These are phyloP conservation scores for Thermochaetoides dissita DNA, from an alignment of 2,329 filamentous ascomycete species.

Conservation along the genomic window DNA sequence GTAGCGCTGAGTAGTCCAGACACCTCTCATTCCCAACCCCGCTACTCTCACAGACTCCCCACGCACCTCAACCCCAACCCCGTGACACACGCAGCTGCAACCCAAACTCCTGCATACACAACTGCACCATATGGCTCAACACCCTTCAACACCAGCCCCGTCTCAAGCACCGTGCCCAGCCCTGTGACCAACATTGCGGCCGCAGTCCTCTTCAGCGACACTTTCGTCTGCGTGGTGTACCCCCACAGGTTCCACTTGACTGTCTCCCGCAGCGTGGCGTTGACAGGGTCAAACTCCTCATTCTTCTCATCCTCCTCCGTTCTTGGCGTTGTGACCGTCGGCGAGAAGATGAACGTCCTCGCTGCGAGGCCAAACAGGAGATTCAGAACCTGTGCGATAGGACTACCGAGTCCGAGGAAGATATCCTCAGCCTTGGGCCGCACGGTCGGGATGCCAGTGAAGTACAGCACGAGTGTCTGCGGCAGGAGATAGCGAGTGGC, in stretches of 20 bases:
- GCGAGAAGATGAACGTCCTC: slow-evolving; percentile 64
- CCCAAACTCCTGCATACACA: slow-evolving; percentile 64
- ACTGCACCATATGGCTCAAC: slow-evolving; percentile 56
- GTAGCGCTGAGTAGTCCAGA: neutral
- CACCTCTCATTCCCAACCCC: slow-evolving; percentile 25
- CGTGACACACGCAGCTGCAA: slow-evolving; percentile 44
- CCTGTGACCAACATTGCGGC: slow-evolving; percentile 44
- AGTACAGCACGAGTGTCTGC: slow-evolving; percentile 57
- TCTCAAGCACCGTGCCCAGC: slow-evolving; percentile 48
- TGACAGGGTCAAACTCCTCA: slow-evolving; percentile 46
- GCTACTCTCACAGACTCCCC: slow-evolving; percentile 13
- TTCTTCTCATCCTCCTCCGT: slow-evolving; percentile 34
- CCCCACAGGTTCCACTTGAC: slow-evolving; percentile 61
- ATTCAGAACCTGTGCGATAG: slow-evolving; percentile 35
- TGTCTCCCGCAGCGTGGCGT: slow-evolving; percentile 54
- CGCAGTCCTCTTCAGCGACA: slow-evolving; percentile 50
- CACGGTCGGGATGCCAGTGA: slow-evolving; percentile 56
- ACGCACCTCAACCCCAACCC: slow-evolving; percentile 42
- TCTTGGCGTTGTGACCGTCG: slow-evolving; percentile 41
- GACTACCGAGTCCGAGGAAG: slow-evolving; percentile 41
- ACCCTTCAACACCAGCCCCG: slow-evolving; percentile 52
- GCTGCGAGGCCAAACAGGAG: slow-evolving; percentile 53
- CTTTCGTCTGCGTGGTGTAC: slow-evolving; percentile 46
- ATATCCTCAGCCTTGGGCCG: slow-evolving; percentile 51
- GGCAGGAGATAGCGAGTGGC: slow-evolving; percentile 60